A percentile compares a stretch with the other conserved stretches of the same genome.
Conservation (phyloP, 1,284 basidiomycete genomes). For the Moniliella sp. region DNA sequence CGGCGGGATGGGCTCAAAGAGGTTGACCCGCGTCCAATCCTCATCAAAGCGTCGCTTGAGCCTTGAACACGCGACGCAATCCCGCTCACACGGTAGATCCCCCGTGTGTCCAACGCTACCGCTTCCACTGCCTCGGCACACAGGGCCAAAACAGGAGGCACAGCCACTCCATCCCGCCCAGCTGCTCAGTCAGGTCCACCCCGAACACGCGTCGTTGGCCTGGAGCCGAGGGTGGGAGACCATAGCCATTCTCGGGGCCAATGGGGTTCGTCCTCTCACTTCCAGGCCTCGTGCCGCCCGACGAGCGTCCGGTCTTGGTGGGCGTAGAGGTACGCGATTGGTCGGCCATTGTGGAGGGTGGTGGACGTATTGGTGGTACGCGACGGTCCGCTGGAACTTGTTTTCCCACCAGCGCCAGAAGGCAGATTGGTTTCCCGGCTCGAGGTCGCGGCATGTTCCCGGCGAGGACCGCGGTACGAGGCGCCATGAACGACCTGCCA, state of each 20-base stretch:
- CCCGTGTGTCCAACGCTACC: constrained; percentile 51
- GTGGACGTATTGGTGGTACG: too few relatives aligned
- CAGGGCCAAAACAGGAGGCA: constrained; percentile 68
- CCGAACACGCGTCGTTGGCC: constrained; percentile 46
- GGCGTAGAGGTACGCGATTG: too few relatives aligned
- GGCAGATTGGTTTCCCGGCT: too few relatives aligned
- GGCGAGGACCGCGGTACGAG: constrained; percentile 35
- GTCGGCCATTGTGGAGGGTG: too few relatives aligned
- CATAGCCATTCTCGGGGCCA: too few relatives aligned
- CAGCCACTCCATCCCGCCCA: constrained; percentile 69
- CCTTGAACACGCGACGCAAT: constrained; percentile 67
- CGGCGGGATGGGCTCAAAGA: too few relatives aligned
- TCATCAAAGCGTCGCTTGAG: constrained; percentile 66
- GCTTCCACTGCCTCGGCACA: constrained; percentile 72
- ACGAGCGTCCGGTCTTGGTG: too few relatives aligned
- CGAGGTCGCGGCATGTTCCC: too few relatives aligned
- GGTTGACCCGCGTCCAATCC: background rate
- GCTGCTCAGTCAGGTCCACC: constrained; percentile 71
- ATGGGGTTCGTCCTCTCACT: too few relatives aligned
- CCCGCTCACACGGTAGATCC: constrained; percentile 80
- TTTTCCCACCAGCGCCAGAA: too few relatives aligned
- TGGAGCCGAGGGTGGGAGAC: constrained; percentile 22
- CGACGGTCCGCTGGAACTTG: too few relatives aligned
- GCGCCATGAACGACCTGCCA: constrained; percentile 60
- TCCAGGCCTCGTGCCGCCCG: too few relatives aligned